Evolutionary conservation across 768 basidiomycete genomes (phyloP), one percentile per base, ranked within the genome.

Genomic region (Xanthoconium stramineum): DNA sequence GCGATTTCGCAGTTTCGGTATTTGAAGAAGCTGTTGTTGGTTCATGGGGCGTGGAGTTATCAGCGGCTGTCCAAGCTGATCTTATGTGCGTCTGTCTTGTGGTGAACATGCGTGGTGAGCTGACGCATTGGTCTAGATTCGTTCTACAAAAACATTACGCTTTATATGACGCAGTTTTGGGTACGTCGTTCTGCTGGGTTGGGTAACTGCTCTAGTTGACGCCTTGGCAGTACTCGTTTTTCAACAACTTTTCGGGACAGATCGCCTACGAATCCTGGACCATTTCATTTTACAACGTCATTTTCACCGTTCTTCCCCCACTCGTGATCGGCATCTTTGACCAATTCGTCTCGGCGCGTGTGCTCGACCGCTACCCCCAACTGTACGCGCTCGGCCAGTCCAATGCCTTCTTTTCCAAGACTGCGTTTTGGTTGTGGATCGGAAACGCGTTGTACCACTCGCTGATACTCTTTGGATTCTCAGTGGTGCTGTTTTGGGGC

Each of bases 111-210:
- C 20, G 28, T 11, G 38, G 9, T 24, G 24, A 24, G 67, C 35
- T 47, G 32, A 55, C 38, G 37, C 5, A 19, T 6, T n/a, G 32
- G 24, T 47, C 14, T 65, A 97, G 94, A 91, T 74, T 97, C 94
- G 1, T 98, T 99, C 77, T 99, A 98, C 80, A 99, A 99, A 72
- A 99, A 99, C 72, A 98, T 98, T 59, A 88, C 89, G 32, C 80
- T 99, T 15, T 98, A 98, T 72, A 93, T 99, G 92, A 97, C 94
- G 24, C 92, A 96, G 59, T 98, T 98, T 72, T 98, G 95, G 94
- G 95, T 94, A 72, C 12, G 39, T 54, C 13, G 1, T 6, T 19
- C 12, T 6, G 6, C 3, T 30, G 15, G 9, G 33, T 8, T 35
- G 8, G 15, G 10, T 13, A 13, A 6, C 15, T 7, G 46, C 14